Percentiles rank a stretch among this genome's conserved stretches.
These are phyloP conservation scores for Cyclostephanos invisitatus DNA, from an alignment of 108 stramenopile genomes.

Conservation along the genomic window DNA sequence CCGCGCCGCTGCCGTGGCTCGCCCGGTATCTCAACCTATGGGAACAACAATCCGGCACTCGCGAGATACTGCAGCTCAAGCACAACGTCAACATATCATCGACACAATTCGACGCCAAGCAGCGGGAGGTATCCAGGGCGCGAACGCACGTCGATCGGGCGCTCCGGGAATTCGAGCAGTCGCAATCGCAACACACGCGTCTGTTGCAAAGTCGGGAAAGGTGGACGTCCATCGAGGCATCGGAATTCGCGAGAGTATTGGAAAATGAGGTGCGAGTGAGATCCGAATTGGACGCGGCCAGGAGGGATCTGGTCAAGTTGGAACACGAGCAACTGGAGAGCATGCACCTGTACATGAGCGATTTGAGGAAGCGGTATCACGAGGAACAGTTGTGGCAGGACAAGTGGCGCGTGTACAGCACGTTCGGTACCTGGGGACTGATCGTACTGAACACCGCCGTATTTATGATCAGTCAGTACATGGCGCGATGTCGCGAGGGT, in stretches of 20 bases:
- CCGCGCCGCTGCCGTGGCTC: background rate
- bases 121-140: conserved; percentile 31
- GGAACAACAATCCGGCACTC: conserved; percentile 51
- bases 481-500: conserved; percentile 37
- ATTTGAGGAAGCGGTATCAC: conserved; percentile 61
- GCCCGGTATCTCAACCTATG: conserved; percentile 26
- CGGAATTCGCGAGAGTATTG: conserved; percentile 54
- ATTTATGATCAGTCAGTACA: conserved; percentile 57
- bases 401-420: conserved; percentile 62
- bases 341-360: conserved; percentile 60
- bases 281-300: conserved; percentile 30
- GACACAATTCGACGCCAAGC: conserved; percentile 46
- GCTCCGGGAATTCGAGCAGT: conserved; percentile 39
- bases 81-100: conserved; percentile 45
- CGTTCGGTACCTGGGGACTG: conserved; percentile 61
- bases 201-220: conserved; percentile 50
- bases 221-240: conserved; percentile 58
- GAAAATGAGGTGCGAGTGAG: conserved; percentile 48
- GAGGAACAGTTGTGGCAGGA: conserved; percentile 79
- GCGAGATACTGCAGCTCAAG: conserved; percentile 53
- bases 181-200: conserved; percentile 43
- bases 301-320: conserved; percentile 28
- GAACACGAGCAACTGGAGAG: conserved; percentile 31
- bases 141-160: conserved; percentile 40
- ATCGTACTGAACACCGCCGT: conserved; percentile 59